These are phyloP conservation scores for Pythium phragmiticola DNA, from an alignment of 352 stramenopile species.

Conservation along the genomic window DNA sequence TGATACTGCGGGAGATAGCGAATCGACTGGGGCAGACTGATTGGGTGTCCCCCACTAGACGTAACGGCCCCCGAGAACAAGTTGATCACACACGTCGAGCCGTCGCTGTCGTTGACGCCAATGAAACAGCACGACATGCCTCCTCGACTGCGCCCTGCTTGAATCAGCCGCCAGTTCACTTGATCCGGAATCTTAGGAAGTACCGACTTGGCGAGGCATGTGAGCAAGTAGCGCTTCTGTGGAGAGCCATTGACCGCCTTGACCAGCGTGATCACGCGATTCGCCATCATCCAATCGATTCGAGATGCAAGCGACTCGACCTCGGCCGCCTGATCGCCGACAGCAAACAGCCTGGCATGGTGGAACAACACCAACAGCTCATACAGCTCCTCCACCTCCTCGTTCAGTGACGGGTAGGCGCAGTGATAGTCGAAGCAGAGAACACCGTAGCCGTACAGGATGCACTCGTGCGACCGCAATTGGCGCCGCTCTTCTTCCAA, in stretches of 20 bases:
- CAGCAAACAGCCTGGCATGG: slow-evolving; percentile 28
- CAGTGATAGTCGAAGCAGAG: slow-evolving; percentile 30
- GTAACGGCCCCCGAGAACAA: slow-evolving; percentile 47
- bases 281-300: slow-evolving; percentile 40
- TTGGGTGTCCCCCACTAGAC: slow-evolving; percentile 37
- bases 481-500: slow-evolving; percentile 16
- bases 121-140: slow-evolving; percentile 36
- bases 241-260: neutral
- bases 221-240: neutral
- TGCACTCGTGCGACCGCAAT: slow-evolving; percentile 38
- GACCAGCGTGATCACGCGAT: slow-evolving; percentile 19
- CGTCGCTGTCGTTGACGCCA: slow-evolving; percentile 16
- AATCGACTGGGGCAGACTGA: slow-evolving; percentile 39
- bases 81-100: slow-evolving; percentile 45
- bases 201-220: neutral
- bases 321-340: neutral
- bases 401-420: neutral
- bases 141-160: neutral
- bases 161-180: slow-evolving; percentile 29
- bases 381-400: slow-evolving; percentile 30
- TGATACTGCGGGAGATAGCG: slow-evolving; percentile 32
- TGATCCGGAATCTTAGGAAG: slow-evolving; percentile 6
- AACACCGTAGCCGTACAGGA: slow-evolving; percentile 43
- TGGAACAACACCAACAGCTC: slow-evolving; percentile 50
- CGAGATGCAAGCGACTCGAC: slow-evolving; percentile 6